These are phyloP conservation scores for Syzygium malaccense DNA, from an alignment of 441 rosid genomes.

Conservation along the genomic window DNA sequence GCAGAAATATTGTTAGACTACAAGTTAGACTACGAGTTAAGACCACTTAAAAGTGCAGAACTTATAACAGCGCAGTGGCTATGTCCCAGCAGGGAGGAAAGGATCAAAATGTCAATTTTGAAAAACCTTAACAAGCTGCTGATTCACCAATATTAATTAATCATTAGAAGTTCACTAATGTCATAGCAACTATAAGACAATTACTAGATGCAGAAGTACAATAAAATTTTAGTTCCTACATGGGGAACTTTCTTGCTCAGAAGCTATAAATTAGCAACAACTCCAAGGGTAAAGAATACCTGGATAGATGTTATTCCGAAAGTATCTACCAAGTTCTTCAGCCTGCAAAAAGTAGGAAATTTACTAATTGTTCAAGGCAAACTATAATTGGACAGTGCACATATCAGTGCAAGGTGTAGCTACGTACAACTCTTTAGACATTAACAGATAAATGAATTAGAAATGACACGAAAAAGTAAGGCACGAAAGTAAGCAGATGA, in stretches of 20 bases:
- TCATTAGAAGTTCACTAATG: not conserved
- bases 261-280: not conserved
- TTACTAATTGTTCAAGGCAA: conserved; percentile 2
- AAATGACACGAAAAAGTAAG: not conserved
- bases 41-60: not conserved
- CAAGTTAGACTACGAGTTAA: not conserved
- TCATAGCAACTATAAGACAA: not conserved
- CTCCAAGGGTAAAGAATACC: conserved; percentile 28
- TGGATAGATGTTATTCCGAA: conserved; percentile 99
- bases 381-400: not conserved
- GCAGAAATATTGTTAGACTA: not conserved
- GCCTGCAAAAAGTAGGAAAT: conserved; percentile 50
- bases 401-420: not conserved
- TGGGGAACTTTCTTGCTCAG: not conserved
- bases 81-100: not conserved
- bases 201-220: not conserved
- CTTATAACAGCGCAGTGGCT: not conserved
- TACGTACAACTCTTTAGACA: not conserved
- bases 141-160: not conserved
- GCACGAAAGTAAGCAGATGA: not conserved
- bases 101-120: conserved; percentile 6
- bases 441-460: not conserved
- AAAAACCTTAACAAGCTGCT: conserved; percentile 11
- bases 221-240: not conserved
- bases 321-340: conserved; percentile 97